phyloP scores from a whole-genome alignment of 2,329 filamentous ascomycete genomes.

The Aspergillus sp. region DNA sequence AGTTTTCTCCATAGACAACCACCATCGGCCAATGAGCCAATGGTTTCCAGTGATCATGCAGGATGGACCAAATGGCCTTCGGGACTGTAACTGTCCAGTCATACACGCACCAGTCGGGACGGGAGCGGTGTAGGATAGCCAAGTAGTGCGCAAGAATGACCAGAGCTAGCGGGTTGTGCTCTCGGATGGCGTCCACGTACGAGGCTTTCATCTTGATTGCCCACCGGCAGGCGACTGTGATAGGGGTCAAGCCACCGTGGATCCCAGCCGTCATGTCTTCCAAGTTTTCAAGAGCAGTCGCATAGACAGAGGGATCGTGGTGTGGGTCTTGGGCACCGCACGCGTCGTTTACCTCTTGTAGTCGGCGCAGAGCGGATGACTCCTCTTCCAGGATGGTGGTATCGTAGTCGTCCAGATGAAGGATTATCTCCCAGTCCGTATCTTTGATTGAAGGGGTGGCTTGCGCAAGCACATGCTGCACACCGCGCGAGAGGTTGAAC shows the following conservation, averaged over 20 bases:
- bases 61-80: constrained; percentile 51
- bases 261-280: constrained; percentile 25
- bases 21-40: constrained; percentile 30
- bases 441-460: constrained; percentile 22
- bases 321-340: constrained; percentile 17
- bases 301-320: constrained; percentile 25
- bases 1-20: constrained; percentile 26
- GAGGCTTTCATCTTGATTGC: constrained; percentile 32
- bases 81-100: constrained; percentile 66
- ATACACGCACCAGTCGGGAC: constrained; percentile 64
- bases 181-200: constrained; percentile 36
- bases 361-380: constrained; percentile 14
- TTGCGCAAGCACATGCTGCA: constrained; percentile 31
- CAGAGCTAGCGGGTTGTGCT: constrained; percentile 41
- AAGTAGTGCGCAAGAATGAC: constrained; percentile 62
- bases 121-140: constrained; percentile 58
- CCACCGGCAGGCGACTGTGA: constrained; percentile 43
- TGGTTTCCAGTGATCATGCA: constrained; percentile 31
- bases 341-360: constrained; percentile 27
- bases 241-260: constrained; percentile 49
- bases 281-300: constrained; percentile 24
- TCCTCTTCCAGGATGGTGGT: constrained; percentile 20
- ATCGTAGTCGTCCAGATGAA: constrained; percentile 22
- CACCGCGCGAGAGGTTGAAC: constrained; percentile 32
- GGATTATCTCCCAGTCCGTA: constrained; percentile 27